Conservation (phyloP, 1,139 yeast species). For the Candida pseudoviswanathii region DNA sequence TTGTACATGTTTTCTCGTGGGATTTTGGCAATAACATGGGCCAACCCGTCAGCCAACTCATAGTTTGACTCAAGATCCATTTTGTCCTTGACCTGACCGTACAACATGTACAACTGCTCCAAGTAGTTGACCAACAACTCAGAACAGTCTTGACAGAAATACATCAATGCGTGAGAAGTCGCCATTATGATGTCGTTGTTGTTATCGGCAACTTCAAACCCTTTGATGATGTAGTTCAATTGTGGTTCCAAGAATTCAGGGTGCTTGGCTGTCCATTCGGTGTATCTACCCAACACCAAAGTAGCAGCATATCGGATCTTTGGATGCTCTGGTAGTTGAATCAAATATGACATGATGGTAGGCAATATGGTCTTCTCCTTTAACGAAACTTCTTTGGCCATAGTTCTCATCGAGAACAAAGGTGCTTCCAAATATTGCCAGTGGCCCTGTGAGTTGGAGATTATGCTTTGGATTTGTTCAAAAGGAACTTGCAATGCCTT, state of each 20-base stretch:
- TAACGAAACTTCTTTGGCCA: constrained; percentile 87
- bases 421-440: constrained; percentile 96
- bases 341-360: constrained; percentile 68
- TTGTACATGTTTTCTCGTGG: constrained; percentile 37
- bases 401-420: constrained; percentile 83
- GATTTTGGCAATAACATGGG: constrained; percentile 72
- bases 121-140: constrained; percentile 63
- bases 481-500: constrained; percentile 68
- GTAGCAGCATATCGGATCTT: constrained; percentile 92
- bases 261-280: constrained; percentile 91
- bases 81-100: constrained; percentile 57
- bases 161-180: constrained; percentile 92
- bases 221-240: constrained; percentile 78
- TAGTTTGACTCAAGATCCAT: constrained; percentile 72
- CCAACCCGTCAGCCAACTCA: constrained; percentile 88
- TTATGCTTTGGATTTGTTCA: constrained; percentile 46
- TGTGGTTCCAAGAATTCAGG: constrained; percentile 82
- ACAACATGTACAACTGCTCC: constrained; percentile 77
- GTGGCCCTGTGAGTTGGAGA: constrained; percentile 34
- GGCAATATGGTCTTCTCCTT: constrained; percentile 75
- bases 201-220: constrained; percentile 51
- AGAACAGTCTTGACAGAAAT: constrained; percentile 91
- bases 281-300: constrained; percentile 87
- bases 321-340: constrained; percentile 80
- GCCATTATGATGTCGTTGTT: constrained; percentile 69